Percentiles rank a stretch among this genome's conserved stretches.
phyloP scores from a whole-genome alignment of 257 asterid genomes.

The Plantago major region DNA sequence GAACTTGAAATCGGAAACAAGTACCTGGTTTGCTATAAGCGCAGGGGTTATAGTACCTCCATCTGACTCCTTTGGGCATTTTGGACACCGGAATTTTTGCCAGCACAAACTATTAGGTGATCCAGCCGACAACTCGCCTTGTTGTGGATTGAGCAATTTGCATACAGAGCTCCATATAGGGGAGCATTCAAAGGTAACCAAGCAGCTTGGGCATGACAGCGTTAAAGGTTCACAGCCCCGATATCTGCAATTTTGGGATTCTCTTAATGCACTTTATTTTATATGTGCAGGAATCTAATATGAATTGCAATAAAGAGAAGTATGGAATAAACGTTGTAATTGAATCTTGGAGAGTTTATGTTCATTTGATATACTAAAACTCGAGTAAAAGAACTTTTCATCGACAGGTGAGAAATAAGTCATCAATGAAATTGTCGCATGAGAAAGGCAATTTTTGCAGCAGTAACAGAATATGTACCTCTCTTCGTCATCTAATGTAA shows the following conservation, averaged over 20 bases:
- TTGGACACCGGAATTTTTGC: conserved; percentile 72
- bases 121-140: conserved; percentile 38
- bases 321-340: no score
- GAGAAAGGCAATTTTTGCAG: no score
- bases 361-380: no score
- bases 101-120: conserved; percentile 51
- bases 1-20: no score
- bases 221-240: conserved; percentile 76
- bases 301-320: no score
- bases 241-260: conserved; percentile 56
- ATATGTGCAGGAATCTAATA: no score
- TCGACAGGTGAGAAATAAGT: no score
- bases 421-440: no score
- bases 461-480: conserved; percentile 43
- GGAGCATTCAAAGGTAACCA: conserved; percentile 54
- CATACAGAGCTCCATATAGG: conserved; percentile 62
- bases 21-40: conserved; percentile 80
- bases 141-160: conserved; percentile 43
- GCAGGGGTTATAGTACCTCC: conserved; percentile 63
- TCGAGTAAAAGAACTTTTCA: no score
- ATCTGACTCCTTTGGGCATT: conserved; percentile 73
- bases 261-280: conserved; percentile 5
- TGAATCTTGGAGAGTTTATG: no score
- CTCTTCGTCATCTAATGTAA: conserved; percentile 66
- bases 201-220: conserved; percentile 87